A percentile compares a stretch with the other conserved stretches of the same genome.
Conservation (phyloP, 805 yeast genomes). For the Lipomyces lipofer region DNA sequence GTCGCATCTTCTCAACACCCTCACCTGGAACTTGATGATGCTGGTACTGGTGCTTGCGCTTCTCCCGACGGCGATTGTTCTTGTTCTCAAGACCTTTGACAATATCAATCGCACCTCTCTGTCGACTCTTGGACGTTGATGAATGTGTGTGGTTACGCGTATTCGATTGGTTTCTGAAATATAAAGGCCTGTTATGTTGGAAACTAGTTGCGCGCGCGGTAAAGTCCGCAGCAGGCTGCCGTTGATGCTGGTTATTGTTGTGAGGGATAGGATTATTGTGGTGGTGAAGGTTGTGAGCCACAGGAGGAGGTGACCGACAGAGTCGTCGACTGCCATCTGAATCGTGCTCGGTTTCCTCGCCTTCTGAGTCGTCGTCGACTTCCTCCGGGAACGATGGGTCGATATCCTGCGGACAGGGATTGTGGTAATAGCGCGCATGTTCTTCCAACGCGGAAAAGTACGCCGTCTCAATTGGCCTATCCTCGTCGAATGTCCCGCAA, state of each 20-base stretch:
- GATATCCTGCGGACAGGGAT: slow-evolving; percentile 33
- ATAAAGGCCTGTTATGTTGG: slow-evolving; percentile 13
- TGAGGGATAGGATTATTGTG: not conserved
- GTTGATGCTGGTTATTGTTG: not conserved
- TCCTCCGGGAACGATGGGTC: slow-evolving; percentile 36
- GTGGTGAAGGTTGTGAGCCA: not conserved
- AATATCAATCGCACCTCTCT: slow-evolving; percentile 31
- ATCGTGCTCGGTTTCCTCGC: slow-evolving; percentile 5
- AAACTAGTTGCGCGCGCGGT: slow-evolving; percentile 8
- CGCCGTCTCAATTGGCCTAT: slow-evolving; percentile 33
- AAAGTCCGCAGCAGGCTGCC: slow-evolving; percentile 1
- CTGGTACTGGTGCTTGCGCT: slow-evolving; percentile 16
- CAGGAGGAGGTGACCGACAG: slow-evolving; percentile 10
- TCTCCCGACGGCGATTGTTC: slow-evolving; percentile 22
- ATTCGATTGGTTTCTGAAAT: not conserved
- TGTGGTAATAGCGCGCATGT: slow-evolving; percentile 8
- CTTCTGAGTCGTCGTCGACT: slow-evolving; percentile 19
- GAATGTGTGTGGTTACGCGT: not conserved
- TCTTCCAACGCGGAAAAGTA: slow-evolving; percentile 30
- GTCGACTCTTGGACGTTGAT: not conserved
- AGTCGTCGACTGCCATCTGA: slow-evolving; percentile 1
- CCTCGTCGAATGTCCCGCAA: slow-evolving; percentile 35
- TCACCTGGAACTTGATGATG: slow-evolving; percentile 30
- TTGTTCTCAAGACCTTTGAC: slow-evolving; percentile 31
- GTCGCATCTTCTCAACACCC: slow-evolving; percentile 34